A percentile compares a stretch with the other conserved stretches of the same genome.
These are phyloP conservation scores for Globisporangium abappressorium DNA, from an alignment of 352 stramenopile species.

Conservation along the genomic window DNA sequence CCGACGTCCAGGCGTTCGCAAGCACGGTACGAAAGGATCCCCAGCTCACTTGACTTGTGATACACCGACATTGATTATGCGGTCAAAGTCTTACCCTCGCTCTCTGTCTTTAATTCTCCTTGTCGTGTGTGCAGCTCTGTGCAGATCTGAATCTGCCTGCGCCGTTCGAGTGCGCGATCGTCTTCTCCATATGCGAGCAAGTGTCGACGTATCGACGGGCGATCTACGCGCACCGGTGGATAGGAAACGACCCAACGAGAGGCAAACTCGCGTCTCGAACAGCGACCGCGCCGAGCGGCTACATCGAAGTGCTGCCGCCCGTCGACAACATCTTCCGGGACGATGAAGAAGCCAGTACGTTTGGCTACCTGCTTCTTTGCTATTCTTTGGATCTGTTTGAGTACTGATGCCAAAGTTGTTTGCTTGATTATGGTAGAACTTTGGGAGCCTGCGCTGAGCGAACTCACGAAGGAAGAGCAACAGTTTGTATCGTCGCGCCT, in stretches of 20 bases:
- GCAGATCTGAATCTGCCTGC: slow-evolving; percentile 53
- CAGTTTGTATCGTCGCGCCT: slow-evolving; percentile 61
- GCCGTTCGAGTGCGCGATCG: slow-evolving; percentile 56
- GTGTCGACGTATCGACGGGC: slow-evolving; percentile 59
- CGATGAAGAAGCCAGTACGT: slow-evolving; percentile 36
- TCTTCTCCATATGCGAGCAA: slow-evolving; percentile 76
- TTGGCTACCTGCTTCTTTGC: neutral
- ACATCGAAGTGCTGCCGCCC: slow-evolving; percentile 51
- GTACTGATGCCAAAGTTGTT: neutral
- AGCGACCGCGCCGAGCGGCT: slow-evolving; percentile 26
- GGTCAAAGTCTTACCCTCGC: neutral
- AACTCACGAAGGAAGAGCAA: slow-evolving; percentile 64
- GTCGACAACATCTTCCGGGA: slow-evolving; percentile 51
- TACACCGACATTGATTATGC: neutral
- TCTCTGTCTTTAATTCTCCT: neutral
- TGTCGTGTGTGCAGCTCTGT: slow-evolving; percentile 31
- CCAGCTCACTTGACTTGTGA: neutral
- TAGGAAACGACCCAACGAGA: slow-evolving; percentile 41
- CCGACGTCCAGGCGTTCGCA: slow-evolving; percentile 50
- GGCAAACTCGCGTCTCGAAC: slow-evolving; percentile 17
- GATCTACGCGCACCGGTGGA: slow-evolving; percentile 49
- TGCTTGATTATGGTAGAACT: slow-evolving; percentile 28
- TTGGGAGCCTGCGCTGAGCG: slow-evolving; percentile 70
- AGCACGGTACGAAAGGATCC: slow-evolving; percentile 22
- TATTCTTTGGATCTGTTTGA: neutral